A percentile compares a stretch with the other conserved stretches of the same genome.
phyloP scores from a whole-genome alignment of 2,329 filamentous ascomycete genomes.

The Fusarium longipes region DNA sequence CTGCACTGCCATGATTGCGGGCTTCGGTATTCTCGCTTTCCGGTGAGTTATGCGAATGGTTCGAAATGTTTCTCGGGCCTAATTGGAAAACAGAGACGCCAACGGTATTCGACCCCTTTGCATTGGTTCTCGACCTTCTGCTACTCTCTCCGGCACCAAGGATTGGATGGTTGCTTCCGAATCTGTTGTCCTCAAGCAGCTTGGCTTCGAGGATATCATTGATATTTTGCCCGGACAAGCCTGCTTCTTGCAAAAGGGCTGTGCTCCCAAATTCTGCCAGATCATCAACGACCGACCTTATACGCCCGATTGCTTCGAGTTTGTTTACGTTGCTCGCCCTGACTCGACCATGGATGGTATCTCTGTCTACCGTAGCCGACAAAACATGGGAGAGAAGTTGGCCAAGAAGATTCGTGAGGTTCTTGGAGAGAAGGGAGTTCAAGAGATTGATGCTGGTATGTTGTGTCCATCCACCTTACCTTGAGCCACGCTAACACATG shows the following conservation, averaged over 20 bases:
- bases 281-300: conserved; percentile 76
- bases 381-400: conserved; percentile 87
- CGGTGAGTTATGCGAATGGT: conserved; percentile 62
- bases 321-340: conserved; percentile 84
- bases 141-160: conserved; percentile 68
- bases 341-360: conserved; percentile 89
- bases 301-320: conserved; percentile 70
- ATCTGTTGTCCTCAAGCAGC: conserved; percentile 83
- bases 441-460: conserved; percentile 76
- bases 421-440: conserved; percentile 75
- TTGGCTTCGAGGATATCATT: conserved; percentile 79
- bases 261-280: conserved; percentile 78
- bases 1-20: conserved; percentile 83
- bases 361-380: conserved; percentile 82
- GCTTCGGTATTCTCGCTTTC: conserved; percentile 84
- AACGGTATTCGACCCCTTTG: conserved; percentile 85
- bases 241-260: conserved; percentile 85
- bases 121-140: conserved; percentile 78
- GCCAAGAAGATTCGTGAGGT: conserved; percentile 76
- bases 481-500: conserved; percentile 14
- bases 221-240: conserved; percentile 87
- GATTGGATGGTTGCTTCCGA: conserved; percentile 96
- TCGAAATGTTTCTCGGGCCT: conserved; percentile 62
- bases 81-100: conserved; percentile 42
- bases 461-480: not conserved